Evolutionary conservation across 2,329 filamentous ascomycete species (phyloP).

Genomic region (Epichloe bromicola): DNA sequence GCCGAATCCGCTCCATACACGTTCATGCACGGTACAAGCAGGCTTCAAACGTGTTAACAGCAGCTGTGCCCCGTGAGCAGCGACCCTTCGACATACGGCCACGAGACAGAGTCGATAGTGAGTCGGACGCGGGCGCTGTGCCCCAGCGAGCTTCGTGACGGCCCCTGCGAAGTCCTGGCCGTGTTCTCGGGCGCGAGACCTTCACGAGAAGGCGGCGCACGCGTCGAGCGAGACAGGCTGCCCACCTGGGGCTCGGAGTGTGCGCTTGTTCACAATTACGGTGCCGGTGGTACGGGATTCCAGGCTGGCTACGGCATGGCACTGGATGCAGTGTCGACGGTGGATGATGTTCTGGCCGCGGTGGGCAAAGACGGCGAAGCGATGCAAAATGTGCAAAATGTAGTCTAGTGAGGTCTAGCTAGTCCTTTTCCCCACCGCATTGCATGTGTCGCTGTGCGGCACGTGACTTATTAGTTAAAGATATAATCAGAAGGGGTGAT

Average conservation of each 20-base stretch:
- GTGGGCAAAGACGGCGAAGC: neutral
- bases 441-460: too few relatives aligned
- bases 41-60: neutral
- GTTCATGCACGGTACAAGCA: too few relatives aligned
- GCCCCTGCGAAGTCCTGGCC: conserved; percentile 18
- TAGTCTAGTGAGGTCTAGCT: too few relatives aligned
- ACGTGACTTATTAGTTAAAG: too few relatives aligned
- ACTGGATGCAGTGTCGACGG: conserved; percentile 19
- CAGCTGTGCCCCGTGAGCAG: conserved; percentile 7
- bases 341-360: conserved; percentile 15
- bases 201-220: conserved; percentile 27
- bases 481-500: too few relatives aligned
- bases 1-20: neutral
- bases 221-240: conserved; percentile 28
- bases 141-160: conserved; percentile 13
- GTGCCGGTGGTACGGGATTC: conserved; percentile 31
- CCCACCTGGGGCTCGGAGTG: conserved; percentile 12
- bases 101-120: conserved; percentile 26
- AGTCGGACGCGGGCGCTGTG: conserved; percentile 20
- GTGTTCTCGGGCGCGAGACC: conserved; percentile 21
- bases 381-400: too few relatives aligned
- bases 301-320: conserved; percentile 31
- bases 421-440: too few relatives aligned
- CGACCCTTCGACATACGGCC: conserved; percentile 21
- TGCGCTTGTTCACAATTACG: conserved; percentile 28